Evolutionary conservation across 164 flowering plant genomes (phyloP).

Genomic region (Hamamelis virginiana): DNA sequence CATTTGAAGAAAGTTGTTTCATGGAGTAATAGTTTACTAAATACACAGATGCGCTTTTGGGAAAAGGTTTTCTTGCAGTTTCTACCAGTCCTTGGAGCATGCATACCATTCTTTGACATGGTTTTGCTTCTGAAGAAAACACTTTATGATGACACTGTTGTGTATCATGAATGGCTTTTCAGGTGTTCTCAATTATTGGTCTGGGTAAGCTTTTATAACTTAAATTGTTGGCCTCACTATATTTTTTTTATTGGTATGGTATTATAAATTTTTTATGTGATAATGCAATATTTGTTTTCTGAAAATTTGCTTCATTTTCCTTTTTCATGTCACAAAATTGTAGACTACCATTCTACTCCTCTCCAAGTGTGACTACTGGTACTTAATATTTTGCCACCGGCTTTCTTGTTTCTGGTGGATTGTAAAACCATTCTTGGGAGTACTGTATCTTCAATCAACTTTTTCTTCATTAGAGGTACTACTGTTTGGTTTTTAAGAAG

Average conservation of each 20-base stretch:
- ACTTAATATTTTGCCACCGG: constrained; percentile 37
- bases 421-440: constrained; percentile 38
- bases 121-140: constrained; percentile 36
- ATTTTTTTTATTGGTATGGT: not conserved
- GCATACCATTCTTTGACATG: constrained; percentile 44
- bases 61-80: constrained; percentile 40
- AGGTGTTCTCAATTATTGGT: constrained; percentile 51
- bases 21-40: constrained; percentile 1
- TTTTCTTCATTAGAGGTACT: constrained; percentile 58
- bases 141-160: constrained; percentile 27
- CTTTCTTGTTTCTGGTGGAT: constrained; percentile 79
- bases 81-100: constrained; percentile 53
- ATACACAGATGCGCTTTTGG: constrained; percentile 21
- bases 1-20: not conserved
- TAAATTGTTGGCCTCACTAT: not conserved
- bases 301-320: constrained; percentile 3
- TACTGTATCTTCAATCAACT: constrained; percentile 41
- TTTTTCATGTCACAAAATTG: constrained; percentile 8
- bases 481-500: not conserved
- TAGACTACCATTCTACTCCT: constrained; percentile 48
- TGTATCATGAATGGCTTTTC: constrained; percentile 56
- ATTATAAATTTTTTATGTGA: not conserved
- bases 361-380: constrained; percentile 33
- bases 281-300: not conserved
- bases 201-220: constrained; percentile 59